phyloP scores from a whole-genome alignment of 2,329 filamentous ascomycete species.

The Scytalidium lignicola region DNA sequence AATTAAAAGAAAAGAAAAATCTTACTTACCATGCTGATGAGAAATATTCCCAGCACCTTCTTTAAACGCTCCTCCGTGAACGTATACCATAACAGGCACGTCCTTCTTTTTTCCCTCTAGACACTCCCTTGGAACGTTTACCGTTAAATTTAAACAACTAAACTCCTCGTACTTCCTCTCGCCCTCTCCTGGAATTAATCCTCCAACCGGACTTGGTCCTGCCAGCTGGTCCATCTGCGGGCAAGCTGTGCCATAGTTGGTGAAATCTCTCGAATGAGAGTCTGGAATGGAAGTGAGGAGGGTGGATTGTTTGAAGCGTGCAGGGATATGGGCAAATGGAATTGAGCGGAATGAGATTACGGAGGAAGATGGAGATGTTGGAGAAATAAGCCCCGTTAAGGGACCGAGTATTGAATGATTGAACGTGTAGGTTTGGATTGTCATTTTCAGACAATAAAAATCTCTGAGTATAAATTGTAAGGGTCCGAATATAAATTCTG shows the following conservation, averaged over 20 bases:
- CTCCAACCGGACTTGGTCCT: neutral
- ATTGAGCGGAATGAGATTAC: conserved; percentile 5
- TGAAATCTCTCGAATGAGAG: conserved; percentile 1
- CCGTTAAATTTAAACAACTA: conserved; percentile 28
- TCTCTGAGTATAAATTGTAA: no score
- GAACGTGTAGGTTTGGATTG: neutral
- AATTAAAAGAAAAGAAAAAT: no score
- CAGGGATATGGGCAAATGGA: conserved; percentile 3
- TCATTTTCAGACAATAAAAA: conserved; percentile 1
- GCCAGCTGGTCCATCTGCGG: neutral
- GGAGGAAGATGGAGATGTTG: neutral
- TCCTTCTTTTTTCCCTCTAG: neutral
- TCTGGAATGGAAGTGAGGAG: neutral
- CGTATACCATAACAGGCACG: conserved; percentile 19
- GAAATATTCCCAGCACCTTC: neutral
- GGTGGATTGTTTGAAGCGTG: conserved; percentile 4
- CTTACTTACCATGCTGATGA: neutral
- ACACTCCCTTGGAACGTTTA: conserved; percentile 25
- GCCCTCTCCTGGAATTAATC: neutral
- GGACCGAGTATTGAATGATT: neutral
- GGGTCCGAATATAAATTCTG: no score
- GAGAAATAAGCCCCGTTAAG: neutral
- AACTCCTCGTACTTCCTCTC: conserved; percentile 27
- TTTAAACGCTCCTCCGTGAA: neutral
- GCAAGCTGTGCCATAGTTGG: conserved; percentile 3